Conservation (phyloP, 139 green algal genomes). For the Pseudopediastrum boryanum region DNA sequence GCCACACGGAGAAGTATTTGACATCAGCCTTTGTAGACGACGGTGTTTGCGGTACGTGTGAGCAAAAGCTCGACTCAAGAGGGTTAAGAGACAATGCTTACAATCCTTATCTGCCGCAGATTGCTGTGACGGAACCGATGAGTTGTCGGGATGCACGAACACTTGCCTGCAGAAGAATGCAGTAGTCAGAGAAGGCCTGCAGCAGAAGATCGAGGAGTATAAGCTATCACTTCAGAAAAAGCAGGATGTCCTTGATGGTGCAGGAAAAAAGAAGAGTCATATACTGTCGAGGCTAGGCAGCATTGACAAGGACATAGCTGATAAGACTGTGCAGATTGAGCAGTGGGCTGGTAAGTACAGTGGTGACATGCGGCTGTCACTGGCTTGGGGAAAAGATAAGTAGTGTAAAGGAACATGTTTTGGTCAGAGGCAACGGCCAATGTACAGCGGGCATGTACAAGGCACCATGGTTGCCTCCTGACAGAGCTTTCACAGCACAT, state of each 20-base stretch:
- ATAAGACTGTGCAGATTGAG: too few species aligned
- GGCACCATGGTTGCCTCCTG: too few species aligned
- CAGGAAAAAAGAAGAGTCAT: too few species aligned
- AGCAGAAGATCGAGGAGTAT: slow-evolving; percentile 49
- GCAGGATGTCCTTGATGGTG: too few species aligned
- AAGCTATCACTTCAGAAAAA: slow-evolving; percentile 50
- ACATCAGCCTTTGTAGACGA: slow-evolving; percentile 92
- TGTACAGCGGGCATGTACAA: too few species aligned
- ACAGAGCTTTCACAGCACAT: too few species aligned
- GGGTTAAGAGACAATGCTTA: not conserved
- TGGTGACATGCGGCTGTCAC: too few species aligned
- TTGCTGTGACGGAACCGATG: slow-evolving; percentile 93
- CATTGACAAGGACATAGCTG: not conserved
- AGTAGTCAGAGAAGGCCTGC: slow-evolving; percentile 51
- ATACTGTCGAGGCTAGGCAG: too few species aligned
- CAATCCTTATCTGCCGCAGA: slow-evolving; percentile 56
- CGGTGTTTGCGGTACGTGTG: slow-evolving; percentile 81
- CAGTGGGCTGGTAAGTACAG: too few species aligned
- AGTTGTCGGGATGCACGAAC: slow-evolving; percentile 80
- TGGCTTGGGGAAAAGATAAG: too few species aligned
- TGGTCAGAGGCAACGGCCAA: too few species aligned
- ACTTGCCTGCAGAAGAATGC: slow-evolving; percentile 73
- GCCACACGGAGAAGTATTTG: slow-evolving; percentile 65
- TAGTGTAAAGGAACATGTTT: too few species aligned
- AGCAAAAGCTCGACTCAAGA: not conserved